phyloP scores from a whole-genome alignment of 2,329 filamentous ascomycete species.

The Neopestalotiopsis rosae region DNA sequence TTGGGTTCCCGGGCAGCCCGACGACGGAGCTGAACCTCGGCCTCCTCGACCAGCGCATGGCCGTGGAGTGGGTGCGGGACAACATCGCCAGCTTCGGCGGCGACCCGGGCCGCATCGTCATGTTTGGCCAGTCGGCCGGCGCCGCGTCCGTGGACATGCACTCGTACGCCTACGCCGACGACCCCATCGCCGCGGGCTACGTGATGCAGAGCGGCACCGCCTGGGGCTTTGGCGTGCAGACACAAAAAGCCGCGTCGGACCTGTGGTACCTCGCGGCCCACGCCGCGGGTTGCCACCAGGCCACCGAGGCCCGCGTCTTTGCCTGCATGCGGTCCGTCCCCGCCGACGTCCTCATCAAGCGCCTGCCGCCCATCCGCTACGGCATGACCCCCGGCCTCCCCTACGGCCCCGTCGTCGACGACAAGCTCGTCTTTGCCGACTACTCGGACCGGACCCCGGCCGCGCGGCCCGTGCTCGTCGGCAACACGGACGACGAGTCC shows the following conservation, averaged over 20 bases:
- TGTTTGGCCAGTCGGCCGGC: constrained; percentile 49
- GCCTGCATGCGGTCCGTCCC: constrained; percentile 33
- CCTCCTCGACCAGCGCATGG: constrained; percentile 50
- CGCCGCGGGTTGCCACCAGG: constrained; percentile 42
- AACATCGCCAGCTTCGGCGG: constrained; percentile 51
- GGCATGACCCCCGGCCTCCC: constrained; percentile 9
- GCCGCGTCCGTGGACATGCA: constrained; percentile 50
- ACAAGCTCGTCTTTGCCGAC: constrained; percentile 45
- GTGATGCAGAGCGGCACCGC: constrained; percentile 52
- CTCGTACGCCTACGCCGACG: constrained; percentile 52
- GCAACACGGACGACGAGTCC: constrained; percentile 51
- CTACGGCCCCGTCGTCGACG: constrained; percentile 50
- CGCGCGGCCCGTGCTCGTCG: constrained; percentile 47
- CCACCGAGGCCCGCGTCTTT: constrained; percentile 41
- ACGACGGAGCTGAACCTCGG: constrained; percentile 42
- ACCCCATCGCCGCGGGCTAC: constrained; percentile 54
- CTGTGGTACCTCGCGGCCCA: constrained; percentile 48
- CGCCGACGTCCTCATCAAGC: neutral
- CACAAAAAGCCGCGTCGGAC: constrained; percentile 41
- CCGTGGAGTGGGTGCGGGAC: constrained; percentile 49
- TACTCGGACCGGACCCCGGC: constrained; percentile 36
- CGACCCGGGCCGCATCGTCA: constrained; percentile 39
- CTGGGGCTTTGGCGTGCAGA: constrained; percentile 37
- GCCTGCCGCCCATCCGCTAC: constrained; percentile 26
- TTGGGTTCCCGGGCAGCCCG: constrained; percentile 23